Percentiles rank a stretch among this genome's conserved stretches.
These are phyloP conservation scores for Acacia pycnantha DNA, from an alignment of 331 rosid genomes.

Conservation along the genomic window DNA sequence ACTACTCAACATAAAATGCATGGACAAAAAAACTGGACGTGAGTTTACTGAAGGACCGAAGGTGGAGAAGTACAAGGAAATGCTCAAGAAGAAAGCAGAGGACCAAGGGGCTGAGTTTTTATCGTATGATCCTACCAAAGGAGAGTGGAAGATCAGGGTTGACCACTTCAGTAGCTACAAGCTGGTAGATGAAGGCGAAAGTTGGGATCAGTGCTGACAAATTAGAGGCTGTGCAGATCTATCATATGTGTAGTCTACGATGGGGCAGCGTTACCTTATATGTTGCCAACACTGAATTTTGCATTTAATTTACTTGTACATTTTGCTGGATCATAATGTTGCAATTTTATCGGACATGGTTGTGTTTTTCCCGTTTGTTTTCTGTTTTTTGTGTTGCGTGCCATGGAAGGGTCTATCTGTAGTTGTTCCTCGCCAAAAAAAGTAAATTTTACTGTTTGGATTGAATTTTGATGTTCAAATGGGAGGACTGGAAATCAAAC, in stretches of 20 bases:
- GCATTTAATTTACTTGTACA: not conserved
- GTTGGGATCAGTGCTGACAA: conserved; percentile 31
- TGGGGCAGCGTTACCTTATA: not conserved
- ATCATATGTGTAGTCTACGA: not conserved
- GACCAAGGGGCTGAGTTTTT: conserved; percentile 96
- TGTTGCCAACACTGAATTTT: not conserved
- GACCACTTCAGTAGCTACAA: conserved; percentile 72
- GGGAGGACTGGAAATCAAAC: too few species aligned
- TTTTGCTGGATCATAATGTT: not conserved
- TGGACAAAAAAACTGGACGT: conserved; percentile 74
- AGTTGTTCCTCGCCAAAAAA: too few species aligned
- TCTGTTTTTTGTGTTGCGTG: not conserved
- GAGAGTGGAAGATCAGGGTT: conserved; percentile 96
- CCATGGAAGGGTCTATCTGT: not conserved
- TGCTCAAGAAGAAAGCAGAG: conserved; percentile 86
- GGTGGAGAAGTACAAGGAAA: conserved; percentile 78
- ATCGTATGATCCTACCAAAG: conserved; percentile 72
- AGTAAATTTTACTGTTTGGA: not conserved
- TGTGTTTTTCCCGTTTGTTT: not conserved
- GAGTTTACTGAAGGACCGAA: conserved; percentile 78
- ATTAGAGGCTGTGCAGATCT: not conserved
- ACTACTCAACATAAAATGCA: conserved; percentile 82
- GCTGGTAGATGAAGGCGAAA: conserved; percentile 50
- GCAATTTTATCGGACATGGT: not conserved
- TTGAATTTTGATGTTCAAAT: not conserved